phyloP scores from a whole-genome alignment of 805 yeast genomes.

The Saccharomycopsis sp. region DNA sequence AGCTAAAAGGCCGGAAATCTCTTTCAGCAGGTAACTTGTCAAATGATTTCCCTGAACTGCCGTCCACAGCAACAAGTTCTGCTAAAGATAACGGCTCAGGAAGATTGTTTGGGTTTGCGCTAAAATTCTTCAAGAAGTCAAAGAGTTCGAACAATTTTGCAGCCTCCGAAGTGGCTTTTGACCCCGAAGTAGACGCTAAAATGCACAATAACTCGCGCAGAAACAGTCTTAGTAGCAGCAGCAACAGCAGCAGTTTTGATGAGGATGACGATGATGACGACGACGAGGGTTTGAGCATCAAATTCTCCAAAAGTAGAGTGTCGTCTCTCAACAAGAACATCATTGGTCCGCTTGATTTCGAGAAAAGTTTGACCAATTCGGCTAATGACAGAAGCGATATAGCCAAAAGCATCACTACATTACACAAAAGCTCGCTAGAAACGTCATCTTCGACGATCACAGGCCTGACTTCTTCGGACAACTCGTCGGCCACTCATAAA shows the following conservation, averaged over 20 bases:
- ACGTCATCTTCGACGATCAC: not conserved
- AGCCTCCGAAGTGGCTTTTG: not conserved
- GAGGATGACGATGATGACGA: not conserved
- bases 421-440: not conserved
- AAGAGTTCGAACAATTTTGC: conserved; percentile 14
- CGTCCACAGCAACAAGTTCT: too few species aligned
- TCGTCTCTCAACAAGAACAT: not conserved
- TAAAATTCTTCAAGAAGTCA: conserved; percentile 20
- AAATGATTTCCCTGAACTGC: too few species aligned
- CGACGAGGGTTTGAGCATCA: not conserved
- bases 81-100: conserved; percentile 2
- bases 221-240: not conserved
- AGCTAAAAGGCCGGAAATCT: not conserved
- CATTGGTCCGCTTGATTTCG: not conserved
- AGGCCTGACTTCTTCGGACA: not conserved
- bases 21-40: not conserved
- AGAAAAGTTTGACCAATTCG: not conserved
- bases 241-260: not conserved
- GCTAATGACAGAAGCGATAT: not conserved
- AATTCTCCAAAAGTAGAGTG: not conserved
- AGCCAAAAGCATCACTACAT: not conserved
- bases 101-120: conserved; percentile 19
- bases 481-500: not conserved
- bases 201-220: not conserved
- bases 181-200: not conserved